phyloP scores from a whole-genome alignment of 352 stramenopile species.

The Phytophthora cajani region DNA sequence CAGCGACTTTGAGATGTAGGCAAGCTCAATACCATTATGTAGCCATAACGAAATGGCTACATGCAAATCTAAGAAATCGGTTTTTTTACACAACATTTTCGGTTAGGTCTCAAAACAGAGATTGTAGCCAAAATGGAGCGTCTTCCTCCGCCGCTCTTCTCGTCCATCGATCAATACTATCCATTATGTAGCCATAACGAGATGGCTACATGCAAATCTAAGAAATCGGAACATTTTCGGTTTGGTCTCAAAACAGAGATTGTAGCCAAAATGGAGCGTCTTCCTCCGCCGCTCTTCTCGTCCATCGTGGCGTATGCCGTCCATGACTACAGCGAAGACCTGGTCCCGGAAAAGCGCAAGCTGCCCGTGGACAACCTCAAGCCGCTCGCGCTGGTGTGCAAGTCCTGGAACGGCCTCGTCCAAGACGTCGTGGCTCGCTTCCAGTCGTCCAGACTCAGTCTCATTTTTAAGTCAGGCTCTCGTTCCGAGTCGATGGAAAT shows the following conservation, averaged over 20 bases:
- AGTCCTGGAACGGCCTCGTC: constrained; percentile 28
- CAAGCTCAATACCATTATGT: not conserved
- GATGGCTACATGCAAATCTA: not conserved
- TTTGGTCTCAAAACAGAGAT: not conserved
- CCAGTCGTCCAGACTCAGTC: constrained; percentile 19
- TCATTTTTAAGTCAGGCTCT: constrained; percentile 24
- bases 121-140: constrained; percentile 6
- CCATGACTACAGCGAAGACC: constrained; percentile 24
- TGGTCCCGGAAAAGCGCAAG: constrained; percentile 6
- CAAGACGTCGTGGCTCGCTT: constrained; percentile 26
- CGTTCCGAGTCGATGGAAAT: constrained; percentile 26
- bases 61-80: not conserved
- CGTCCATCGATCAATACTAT: constrained; percentile 8
- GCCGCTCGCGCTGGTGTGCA: constrained; percentile 35
- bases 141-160: constrained; percentile 38
- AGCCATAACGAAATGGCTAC: not conserved
- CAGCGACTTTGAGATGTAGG: constrained; percentile 4
- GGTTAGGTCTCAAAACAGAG: not conserved
- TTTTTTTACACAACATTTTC: too few species aligned
- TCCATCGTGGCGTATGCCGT: constrained; percentile 39
- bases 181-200: constrained; percentile 1
- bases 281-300: constrained; percentile 37
- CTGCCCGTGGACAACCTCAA: constrained; percentile 14
- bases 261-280: constrained; percentile 12
- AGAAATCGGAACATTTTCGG: not conserved